Evolutionary conservation across 257 asterid genomes (phyloP).

Genomic region (Lantana camara): DNA sequence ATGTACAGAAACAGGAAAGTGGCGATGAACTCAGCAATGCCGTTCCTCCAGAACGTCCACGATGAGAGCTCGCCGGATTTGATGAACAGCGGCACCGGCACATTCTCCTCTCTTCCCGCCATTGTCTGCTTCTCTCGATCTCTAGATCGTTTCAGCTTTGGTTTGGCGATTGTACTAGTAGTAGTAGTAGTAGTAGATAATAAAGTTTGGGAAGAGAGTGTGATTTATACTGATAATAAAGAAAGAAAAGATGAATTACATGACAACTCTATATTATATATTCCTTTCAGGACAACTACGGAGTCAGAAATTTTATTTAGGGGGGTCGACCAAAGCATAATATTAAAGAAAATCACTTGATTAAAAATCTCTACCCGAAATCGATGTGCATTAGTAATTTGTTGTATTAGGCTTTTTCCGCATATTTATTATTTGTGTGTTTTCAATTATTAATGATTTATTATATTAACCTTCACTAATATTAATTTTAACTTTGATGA

Average conservation of each 20-base stretch:
- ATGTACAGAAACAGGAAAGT: constrained; percentile 77
- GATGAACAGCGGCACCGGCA: constrained; percentile 71
- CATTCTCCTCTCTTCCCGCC: constrained; percentile 87
- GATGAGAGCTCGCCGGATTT: constrained; percentile 73
- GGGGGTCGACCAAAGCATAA: too few species aligned
- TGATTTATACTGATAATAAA: constrained; percentile 35
- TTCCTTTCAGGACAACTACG: constrained; percentile 24
- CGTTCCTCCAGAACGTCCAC: constrained; percentile 89
- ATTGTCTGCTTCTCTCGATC: constrained; percentile 27
- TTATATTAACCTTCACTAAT: too few species aligned
- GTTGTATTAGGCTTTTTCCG: too few species aligned
- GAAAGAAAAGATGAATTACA: constrained; percentile 11
- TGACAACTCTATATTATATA: constrained; percentile 7
- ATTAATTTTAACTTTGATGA: too few species aligned
- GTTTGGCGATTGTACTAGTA: not conserved
- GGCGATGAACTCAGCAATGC: constrained; percentile 79
- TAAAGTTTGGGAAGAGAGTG: not conserved
- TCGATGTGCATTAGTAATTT: too few species aligned
- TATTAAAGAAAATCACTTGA: too few species aligned
- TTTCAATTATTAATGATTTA: too few species aligned
- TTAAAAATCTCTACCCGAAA: too few species aligned
- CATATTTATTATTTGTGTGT: too few species aligned
- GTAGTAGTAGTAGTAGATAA: constrained; percentile 9
- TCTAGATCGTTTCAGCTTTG: constrained; percentile 1
- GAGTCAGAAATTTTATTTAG: too few species aligned